Conservation (phyloP, 2,329 filamentous ascomycete species). For the Hypoxylon sp. region DNA sequence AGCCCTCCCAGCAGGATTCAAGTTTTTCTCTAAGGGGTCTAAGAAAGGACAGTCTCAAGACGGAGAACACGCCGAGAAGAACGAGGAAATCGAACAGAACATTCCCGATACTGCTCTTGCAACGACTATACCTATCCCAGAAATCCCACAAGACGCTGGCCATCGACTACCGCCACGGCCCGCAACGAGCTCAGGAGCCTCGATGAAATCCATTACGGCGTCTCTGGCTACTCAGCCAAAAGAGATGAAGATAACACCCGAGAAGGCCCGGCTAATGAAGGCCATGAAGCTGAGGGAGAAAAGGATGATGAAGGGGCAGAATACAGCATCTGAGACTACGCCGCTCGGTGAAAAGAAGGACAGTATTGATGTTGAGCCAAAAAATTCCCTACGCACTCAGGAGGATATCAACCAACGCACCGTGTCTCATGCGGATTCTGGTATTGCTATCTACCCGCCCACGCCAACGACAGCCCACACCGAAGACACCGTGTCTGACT, state of each 20-base stretch:
- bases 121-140: conserved; percentile 53
- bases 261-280: conserved; percentile 94
- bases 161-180: conserved; percentile 56
- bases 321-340: conserved; percentile 38
- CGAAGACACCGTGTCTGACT: conserved; percentile 67
- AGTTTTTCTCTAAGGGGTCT: conserved; percentile 70
- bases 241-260: conserved; percentile 76
- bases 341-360: conserved; percentile 44
- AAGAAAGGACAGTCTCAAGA: conserved; percentile 62
- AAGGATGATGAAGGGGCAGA: conserved; percentile 59
- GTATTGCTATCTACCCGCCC: conserved; percentile 63
- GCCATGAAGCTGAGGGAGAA: conserved; percentile 90
- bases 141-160: conserved; percentile 47
- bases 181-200: conserved; percentile 59
- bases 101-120: conserved; percentile 53
- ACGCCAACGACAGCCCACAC: conserved; percentile 51
- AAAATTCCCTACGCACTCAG: conserved; percentile 43
- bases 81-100: conserved; percentile 53
- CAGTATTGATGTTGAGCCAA: conserved; percentile 41
- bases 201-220: conserved; percentile 56
- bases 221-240: conserved; percentile 55
- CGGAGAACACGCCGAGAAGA: conserved; percentile 45
- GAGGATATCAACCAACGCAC: conserved; percentile 53
- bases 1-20: conserved; percentile 83
- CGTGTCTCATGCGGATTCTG: conserved; percentile 65